Percentiles rank a stretch among this genome's conserved stretches.
These are phyloP conservation scores for Simplicillium aogashimaense DNA, from an alignment of 2,329 filamentous ascomycete genomes.

Conservation along the genomic window DNA sequence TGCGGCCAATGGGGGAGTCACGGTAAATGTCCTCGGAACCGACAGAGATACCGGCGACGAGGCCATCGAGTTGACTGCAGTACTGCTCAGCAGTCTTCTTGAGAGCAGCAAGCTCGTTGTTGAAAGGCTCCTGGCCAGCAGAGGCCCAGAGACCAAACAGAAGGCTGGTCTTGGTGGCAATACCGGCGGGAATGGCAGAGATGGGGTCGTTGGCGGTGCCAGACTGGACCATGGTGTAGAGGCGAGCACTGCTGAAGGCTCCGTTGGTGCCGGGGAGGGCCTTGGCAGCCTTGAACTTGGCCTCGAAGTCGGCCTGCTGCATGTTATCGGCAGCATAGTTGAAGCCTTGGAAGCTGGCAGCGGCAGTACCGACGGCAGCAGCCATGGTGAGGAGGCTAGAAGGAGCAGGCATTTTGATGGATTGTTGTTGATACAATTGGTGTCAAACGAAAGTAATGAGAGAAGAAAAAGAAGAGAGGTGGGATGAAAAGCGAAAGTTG, in stretches of 20 bases:
- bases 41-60: slow-evolving; percentile 75
- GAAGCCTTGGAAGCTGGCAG: slow-evolving; percentile 51
- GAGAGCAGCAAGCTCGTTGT: slow-evolving; percentile 67
- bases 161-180: slow-evolving; percentile 66
- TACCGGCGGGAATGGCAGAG: slow-evolving; percentile 70
- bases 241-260: slow-evolving; percentile 55
- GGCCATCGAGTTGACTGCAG: slow-evolving; percentile 51
- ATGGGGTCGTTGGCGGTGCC: slow-evolving; percentile 56
- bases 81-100: slow-evolving; percentile 59
- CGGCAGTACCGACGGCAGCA: slow-evolving; percentile 21
- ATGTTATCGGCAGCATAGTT: slow-evolving; percentile 60
- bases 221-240: slow-evolving; percentile 69
- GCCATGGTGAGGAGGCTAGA: slow-evolving; percentile 22
- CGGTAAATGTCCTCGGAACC: slow-evolving; percentile 84
- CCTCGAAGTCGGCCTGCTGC: slow-evolving; percentile 54
- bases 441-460: not conserved
- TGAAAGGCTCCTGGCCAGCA: slow-evolving; percentile 49
- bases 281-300: slow-evolving; percentile 57
- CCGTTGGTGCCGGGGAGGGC: slow-evolving; percentile 52
- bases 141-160: slow-evolving; percentile 81
- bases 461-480: too few relatives aligned
- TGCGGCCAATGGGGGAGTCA: slow-evolving; percentile 55
- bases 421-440: not conserved
- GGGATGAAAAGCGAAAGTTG: too few relatives aligned
- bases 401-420: slow-evolving; percentile 19